Evolutionary conservation across 2,329 filamentous ascomycete genomes (phyloP), one percentile per base, ranked within the genome.

Genomic region (Graphilbum sp.): DNA sequence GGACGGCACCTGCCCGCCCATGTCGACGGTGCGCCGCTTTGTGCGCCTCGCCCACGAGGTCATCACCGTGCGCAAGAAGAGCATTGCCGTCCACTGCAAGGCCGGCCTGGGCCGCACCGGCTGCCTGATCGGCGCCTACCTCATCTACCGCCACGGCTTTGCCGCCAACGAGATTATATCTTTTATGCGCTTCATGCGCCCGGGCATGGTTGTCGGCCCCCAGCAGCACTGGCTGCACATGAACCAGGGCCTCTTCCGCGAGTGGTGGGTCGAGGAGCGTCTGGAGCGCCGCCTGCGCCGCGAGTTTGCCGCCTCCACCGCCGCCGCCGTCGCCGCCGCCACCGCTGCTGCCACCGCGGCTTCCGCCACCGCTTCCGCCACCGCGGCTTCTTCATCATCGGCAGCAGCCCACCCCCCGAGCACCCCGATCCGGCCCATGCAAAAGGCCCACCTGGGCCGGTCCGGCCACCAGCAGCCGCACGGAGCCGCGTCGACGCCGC

Each of bases 201-300:
- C 90, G 0, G 90, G 90, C 38, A 98, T 98, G 90, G 90, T 98
- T 7, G 90, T 98, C 38, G 90, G 90, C 1, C 90, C 90, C 30
- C 90, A 98, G 55, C 90, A 98, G 61, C 90, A 98, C 61, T 98
- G 90, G 90, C 72, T 98, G 39, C 90, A 98, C 55, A 72, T 98
- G 45, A 95, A 98, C 63, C 90, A 98, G 60, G 82, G 82, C 27
- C 79, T 82, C 27, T 98, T 98, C 75, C 75, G 90, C n/a, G 86
- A 96, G 59, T 98, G 90, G 90, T 96, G 87, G 84, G 72, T 90
- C 51, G 85, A 86, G 61, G 82, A 88, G 61, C 82, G 86, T 52
- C 62, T 88, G 41, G 80, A 86, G 57, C 75, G 69, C 39, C 74
- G 69, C 54, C 60, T 76, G 38, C 61, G 71, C 34, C 73, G 70